These are phyloP conservation scores for Eucalyptus coolabah DNA, from an alignment of 345 rosid genomes.

Conservation along the genomic window DNA sequence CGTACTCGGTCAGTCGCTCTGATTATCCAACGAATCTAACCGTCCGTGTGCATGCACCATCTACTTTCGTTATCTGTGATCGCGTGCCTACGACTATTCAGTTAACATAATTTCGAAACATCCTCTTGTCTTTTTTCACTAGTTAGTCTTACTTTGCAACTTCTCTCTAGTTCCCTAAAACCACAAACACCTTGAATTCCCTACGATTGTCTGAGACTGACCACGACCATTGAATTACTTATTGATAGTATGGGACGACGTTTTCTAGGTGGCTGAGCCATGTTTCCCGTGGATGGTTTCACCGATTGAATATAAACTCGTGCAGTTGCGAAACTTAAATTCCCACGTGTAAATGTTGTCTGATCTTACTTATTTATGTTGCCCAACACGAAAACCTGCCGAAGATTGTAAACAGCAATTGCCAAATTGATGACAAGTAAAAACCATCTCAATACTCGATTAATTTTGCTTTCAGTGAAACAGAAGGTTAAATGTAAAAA, in stretches of 20 bases:
- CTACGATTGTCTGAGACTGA: background rate
- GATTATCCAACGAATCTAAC: too few relatives aligned
- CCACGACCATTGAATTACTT: background rate
- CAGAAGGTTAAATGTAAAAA: background rate
- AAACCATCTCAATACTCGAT: background rate
- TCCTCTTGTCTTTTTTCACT: too few relatives aligned
- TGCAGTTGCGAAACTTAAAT: background rate
- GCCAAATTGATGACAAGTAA: background rate
- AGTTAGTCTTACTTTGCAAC: background rate
- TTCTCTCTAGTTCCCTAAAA: background rate
- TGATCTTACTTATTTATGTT: background rate
- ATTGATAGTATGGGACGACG: background rate
- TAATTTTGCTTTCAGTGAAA: background rate
- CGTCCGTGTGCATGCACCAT: too few relatives aligned
- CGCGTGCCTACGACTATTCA: too few relatives aligned
- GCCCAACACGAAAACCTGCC: background rate
- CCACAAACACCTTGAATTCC: background rate
- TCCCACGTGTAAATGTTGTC: background rate
- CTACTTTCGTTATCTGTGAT: too few relatives aligned
- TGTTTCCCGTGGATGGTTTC: background rate
- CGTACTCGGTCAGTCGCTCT: too few relatives aligned
- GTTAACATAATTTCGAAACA: too few relatives aligned
- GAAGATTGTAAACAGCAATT: background rate
- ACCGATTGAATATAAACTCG: background rate
- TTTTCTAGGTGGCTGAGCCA: background rate